Percentiles rank a stretch among this genome's conserved stretches.
These are phyloP conservation scores for Fusarium dimerum DNA, from an alignment of 2,329 filamentous ascomycete species.

Conservation along the genomic window DNA sequence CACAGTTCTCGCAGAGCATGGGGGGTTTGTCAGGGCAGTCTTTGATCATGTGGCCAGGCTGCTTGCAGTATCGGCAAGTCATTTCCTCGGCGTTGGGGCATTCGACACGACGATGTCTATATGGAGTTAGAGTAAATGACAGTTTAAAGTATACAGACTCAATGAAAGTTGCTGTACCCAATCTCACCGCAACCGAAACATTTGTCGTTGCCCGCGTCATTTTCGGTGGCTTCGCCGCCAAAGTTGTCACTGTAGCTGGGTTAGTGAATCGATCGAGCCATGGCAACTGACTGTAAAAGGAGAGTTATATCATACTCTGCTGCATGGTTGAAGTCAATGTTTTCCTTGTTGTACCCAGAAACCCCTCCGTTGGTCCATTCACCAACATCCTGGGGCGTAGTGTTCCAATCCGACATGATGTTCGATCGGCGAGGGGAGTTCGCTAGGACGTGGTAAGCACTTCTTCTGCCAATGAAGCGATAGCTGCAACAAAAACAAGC, in stretches of 20 bases:
- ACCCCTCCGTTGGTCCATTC: not conserved
- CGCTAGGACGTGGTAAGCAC: not conserved
- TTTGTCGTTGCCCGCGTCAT: not conserved
- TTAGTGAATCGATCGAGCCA: not conserved
- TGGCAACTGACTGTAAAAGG: not conserved
- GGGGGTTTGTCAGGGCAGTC: slow-evolving; percentile 65
- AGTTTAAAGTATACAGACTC: not conserved
- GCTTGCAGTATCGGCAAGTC: slow-evolving; percentile 47
- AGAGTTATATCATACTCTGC: too few species aligned
- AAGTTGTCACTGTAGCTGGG: not conserved
- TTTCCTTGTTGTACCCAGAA: not conserved
- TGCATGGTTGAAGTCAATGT: too few species aligned
- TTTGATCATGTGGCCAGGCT: slow-evolving; percentile 55
- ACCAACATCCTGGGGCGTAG: not conserved
- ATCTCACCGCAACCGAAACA: not conserved
- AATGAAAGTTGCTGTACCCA: not conserved
- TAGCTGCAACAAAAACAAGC: too few species aligned
- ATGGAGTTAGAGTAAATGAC: not conserved
- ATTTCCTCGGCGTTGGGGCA: slow-evolving; percentile 36
- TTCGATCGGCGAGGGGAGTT: not conserved
- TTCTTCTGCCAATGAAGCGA: too few species aligned
- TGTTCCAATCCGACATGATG: not conserved
- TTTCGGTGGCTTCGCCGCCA: not conserved
- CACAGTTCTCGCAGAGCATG: slow-evolving; percentile 61
- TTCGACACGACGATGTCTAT: slow-evolving; percentile 36